These are phyloP conservation scores for Blastobotrys parvus DNA, from an alignment of 805 yeast species.

Conservation along the genomic window DNA sequence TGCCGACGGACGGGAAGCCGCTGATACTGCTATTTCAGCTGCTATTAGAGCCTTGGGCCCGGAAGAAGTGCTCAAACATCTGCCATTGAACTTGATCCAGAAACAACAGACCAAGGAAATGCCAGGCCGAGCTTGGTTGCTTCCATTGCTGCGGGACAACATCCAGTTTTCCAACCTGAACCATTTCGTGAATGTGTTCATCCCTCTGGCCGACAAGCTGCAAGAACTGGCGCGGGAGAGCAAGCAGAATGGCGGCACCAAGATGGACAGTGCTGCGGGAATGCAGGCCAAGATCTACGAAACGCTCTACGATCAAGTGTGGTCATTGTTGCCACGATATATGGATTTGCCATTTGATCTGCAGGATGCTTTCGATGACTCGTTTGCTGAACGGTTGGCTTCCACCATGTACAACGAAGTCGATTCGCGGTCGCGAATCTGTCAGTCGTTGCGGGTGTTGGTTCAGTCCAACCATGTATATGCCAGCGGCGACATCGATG, in stretches of 20 bases:
- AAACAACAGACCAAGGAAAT: slow-evolving; percentile 69
- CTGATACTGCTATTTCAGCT: slow-evolving; percentile 72
- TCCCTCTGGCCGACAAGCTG: slow-evolving; percentile 46
- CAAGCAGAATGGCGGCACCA: slow-evolving; percentile 23
- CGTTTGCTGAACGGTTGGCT: slow-evolving; percentile 71
- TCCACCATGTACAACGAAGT: slow-evolving; percentile 65
- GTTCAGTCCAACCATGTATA: slow-evolving; percentile 55
- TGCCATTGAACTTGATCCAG: slow-evolving; percentile 67
- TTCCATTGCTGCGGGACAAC: slow-evolving; percentile 84
- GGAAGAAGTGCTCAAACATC: slow-evolving; percentile 58
- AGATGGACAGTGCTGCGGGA: slow-evolving; percentile 32
- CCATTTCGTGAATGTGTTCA: slow-evolving; percentile 52
- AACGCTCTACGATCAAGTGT: slow-evolving; percentile 83
- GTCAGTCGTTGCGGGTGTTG: slow-evolving; percentile 68
- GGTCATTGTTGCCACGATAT: slow-evolving; percentile 86
- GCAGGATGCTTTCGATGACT: slow-evolving; percentile 52
- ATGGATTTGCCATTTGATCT: slow-evolving; percentile 81
- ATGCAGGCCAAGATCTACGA: slow-evolving; percentile 69
- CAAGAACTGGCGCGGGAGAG: slow-evolving; percentile 17
- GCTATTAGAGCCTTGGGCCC: slow-evolving; percentile 83
- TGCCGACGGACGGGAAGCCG: slow-evolving; percentile 53
- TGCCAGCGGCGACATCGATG: slow-evolving; percentile 47
- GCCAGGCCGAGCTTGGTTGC: slow-evolving; percentile 96
- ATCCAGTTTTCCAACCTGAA: slow-evolving; percentile 61
- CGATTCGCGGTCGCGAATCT: slow-evolving; percentile 69